These are phyloP conservation scores for Phytophthora agathidicida DNA, from an alignment of 352 stramenopile genomes.

Conservation along the genomic window DNA sequence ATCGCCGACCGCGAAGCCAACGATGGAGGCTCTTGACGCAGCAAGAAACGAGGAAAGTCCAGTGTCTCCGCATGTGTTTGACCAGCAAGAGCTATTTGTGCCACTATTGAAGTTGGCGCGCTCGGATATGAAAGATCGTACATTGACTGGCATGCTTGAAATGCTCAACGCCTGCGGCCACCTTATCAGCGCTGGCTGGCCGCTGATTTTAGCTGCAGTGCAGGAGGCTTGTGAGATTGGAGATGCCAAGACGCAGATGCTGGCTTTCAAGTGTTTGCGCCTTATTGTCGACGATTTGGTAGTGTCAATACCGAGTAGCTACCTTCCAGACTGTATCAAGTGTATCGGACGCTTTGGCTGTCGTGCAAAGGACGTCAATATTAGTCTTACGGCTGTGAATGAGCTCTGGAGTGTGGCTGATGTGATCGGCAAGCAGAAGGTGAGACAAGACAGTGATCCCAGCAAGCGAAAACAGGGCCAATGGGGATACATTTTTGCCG, in stretches of 20 bases:
- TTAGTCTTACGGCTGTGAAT: constrained; percentile 97
- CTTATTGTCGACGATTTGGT: constrained; percentile 97
- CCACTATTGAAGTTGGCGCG: constrained; percentile 63
- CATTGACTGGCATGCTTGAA: constrained; percentile 73
- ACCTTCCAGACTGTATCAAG: constrained; percentile 81
- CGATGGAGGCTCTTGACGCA: constrained; percentile 54
- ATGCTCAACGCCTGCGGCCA: constrained; percentile 81
- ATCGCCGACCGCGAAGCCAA: constrained; percentile 51
- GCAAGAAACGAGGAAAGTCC: constrained; percentile 34
- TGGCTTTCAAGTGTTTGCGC: constrained; percentile 95
- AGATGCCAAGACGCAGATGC: constrained; percentile 80
- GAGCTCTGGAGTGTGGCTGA: constrained; percentile 95
- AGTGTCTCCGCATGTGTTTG: constrained; percentile 54
- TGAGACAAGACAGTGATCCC: constrained; percentile 19
- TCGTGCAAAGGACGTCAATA: constrained; percentile 96
- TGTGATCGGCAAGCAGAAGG: constrained; percentile 73
- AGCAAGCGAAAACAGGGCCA: constrained; percentile 38
- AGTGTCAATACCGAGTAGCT: constrained; percentile 78
- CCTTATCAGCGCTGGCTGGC: constrained; percentile 73
- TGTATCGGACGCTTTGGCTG: constrained; percentile 95
- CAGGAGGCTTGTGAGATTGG: constrained; percentile 68
- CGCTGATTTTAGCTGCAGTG: constrained; percentile 67
- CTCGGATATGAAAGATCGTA: constrained; percentile 81
- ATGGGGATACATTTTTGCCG: constrained; percentile 74
- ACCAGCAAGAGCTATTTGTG: constrained; percentile 75